Percentiles rank a stretch among this genome's conserved stretches.
Evolutionary conservation across 805 yeast species (phyloP).

Genomic region (Metschnikowia matae): DNA sequence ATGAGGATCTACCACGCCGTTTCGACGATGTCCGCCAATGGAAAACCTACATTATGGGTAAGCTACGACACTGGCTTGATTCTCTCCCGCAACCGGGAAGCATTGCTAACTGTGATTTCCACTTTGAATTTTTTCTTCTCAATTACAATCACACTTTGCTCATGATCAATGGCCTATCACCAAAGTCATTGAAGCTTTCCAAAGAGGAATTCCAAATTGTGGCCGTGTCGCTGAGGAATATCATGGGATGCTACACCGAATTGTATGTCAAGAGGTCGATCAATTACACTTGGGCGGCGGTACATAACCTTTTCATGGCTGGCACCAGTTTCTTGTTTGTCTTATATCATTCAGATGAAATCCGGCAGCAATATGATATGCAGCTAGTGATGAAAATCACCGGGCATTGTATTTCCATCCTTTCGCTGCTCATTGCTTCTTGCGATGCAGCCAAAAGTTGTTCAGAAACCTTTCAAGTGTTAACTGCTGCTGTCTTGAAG

Average conservation of each 20-base stretch:
- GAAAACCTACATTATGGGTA: slow-evolving; percentile 49
- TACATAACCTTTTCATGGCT: slow-evolving; percentile 83
- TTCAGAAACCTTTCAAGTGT: slow-evolving; percentile 63
- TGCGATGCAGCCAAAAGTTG: slow-evolving; percentile 80
- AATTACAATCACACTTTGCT: slow-evolving; percentile 75
- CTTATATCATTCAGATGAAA: slow-evolving; percentile 62
- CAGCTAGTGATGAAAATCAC: slow-evolving; percentile 47
- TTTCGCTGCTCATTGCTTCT: slow-evolving; percentile 57
- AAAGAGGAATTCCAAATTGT: slow-evolving; percentile 53
- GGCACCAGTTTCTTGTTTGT: slow-evolving; percentile 81
- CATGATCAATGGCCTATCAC: slow-evolving; percentile 73
- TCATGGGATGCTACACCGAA: slow-evolving; percentile 59
- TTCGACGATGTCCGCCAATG: slow-evolving; percentile 55
- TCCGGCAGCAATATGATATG: slow-evolving; percentile 42
- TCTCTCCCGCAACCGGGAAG: slow-evolving; percentile 14
- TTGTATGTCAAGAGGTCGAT: slow-evolving; percentile 54
- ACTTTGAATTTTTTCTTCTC: slow-evolving; percentile 61
- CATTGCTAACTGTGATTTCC: slow-evolving; percentile 72
- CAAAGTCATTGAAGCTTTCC: slow-evolving; percentile 55
- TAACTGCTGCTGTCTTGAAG: slow-evolving; percentile 67
- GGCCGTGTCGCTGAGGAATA: slow-evolving; percentile 59
- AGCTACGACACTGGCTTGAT: slow-evolving; percentile 64
- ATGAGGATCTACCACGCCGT: slow-evolving; percentile 64
- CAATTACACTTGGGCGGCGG: slow-evolving; percentile 91
- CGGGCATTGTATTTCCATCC: slow-evolving; percentile 51